Percentiles rank a stretch among this genome's conserved stretches.
Evolutionary conservation across 306 rosid genomes (phyloP).

Genomic region (Lathyrus sativus): DNA sequence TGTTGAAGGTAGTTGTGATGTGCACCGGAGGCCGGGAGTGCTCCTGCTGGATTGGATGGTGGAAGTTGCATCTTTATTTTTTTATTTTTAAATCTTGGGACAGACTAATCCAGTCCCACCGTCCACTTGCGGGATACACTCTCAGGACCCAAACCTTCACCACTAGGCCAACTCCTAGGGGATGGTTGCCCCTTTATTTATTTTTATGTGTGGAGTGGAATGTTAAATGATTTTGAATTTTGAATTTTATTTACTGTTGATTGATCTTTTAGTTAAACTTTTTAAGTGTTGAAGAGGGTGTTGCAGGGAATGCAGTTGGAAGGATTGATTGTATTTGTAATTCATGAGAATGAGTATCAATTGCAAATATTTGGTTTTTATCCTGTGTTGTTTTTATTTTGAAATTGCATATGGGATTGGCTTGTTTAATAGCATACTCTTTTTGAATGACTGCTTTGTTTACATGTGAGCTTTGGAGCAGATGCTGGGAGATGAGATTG

Average conservation of each 20-base stretch:
- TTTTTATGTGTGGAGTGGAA: background rate
- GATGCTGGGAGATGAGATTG: slow-evolving; percentile 99
- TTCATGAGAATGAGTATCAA: background rate
- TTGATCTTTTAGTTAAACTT: background rate
- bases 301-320: slow-evolving; percentile 7
- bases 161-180: no score
- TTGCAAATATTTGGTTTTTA: slow-evolving; percentile 7
- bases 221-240: background rate
- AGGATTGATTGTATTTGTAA: slow-evolving; percentile 10
- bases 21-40: slow-evolving; percentile 10
- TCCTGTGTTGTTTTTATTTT: slow-evolving; percentile 19
- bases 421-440: background rate
- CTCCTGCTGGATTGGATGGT: slow-evolving; percentile 13
- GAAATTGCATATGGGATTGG: slow-evolving; percentile 19
- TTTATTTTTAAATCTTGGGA: no score
- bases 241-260: background rate
- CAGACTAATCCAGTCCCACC: no score
- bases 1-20: background rate
- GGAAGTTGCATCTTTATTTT: background rate
- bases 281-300: slow-evolving; percentile 9
- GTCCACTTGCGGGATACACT: no score
- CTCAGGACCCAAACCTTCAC: no score
- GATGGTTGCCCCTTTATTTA: background rate
- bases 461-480: slow-evolving; percentile 48
- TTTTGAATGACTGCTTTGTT: slow-evolving; percentile 29